phyloP scores from a whole-genome alignment of 345 rosid species.

The Crucihimalaya himalaica region DNA sequence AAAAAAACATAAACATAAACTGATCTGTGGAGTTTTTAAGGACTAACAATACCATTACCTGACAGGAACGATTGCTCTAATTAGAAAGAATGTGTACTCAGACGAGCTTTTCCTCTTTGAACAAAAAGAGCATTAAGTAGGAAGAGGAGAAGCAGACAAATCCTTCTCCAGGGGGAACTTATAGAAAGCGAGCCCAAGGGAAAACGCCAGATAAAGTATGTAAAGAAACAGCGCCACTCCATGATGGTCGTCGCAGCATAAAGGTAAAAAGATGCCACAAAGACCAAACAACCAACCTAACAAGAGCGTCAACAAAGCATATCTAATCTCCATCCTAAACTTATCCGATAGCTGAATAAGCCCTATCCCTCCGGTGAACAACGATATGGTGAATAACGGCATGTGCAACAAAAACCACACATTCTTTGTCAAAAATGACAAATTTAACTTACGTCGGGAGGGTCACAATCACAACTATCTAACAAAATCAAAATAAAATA shows the following conservation, averaged over 20 bases:
- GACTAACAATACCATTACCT: not conserved
- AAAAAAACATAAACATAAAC: too few relatives aligned
- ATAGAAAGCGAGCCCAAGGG: not conserved
- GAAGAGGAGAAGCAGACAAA: not conserved
- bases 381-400: not conserved
- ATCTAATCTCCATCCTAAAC: not conserved
- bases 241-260: not conserved
- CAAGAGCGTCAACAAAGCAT: not conserved
- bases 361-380: slow-evolving; percentile 14
- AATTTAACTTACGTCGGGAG: too few relatives aligned
- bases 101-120: not conserved
- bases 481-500: too few relatives aligned
- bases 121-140: not conserved
- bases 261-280: not conserved
- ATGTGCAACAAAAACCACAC: not conserved
- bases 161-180: not conserved
- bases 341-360: slow-evolving; percentile 2
- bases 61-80: not conserved
- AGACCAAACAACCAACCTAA: not conserved
- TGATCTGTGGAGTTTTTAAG: not conserved
- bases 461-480: too few relatives aligned
- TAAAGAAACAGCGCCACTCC: not conserved
- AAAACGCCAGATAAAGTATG: not conserved
- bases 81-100: not conserved
- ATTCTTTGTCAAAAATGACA: too few relatives aligned